Evolutionary conservation across 495 filamentous ascomycete genomes (phyloP).

Genomic region (Tuber brumale): DNA sequence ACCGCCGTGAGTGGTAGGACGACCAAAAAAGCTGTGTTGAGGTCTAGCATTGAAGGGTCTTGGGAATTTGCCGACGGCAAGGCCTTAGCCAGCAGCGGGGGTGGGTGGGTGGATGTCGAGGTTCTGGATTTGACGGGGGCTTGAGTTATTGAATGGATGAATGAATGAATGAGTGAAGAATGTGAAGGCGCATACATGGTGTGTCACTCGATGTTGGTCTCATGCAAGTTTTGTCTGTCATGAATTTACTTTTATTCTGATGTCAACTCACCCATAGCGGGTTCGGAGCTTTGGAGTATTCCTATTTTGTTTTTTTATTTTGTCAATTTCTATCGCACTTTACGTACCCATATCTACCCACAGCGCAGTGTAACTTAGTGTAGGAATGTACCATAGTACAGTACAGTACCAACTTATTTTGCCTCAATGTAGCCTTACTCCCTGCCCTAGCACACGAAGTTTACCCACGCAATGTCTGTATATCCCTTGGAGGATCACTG

Average conservation of each 20-base stretch:
- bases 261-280: background rate
- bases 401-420: background rate
- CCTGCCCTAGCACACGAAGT: background rate
- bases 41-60: constrained; percentile 27
- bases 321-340: background rate
- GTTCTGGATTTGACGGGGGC: constrained; percentile 34
- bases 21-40: constrained; percentile 25
- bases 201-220: background rate
- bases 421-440: background rate
- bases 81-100: constrained; percentile 8
- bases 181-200: background rate
- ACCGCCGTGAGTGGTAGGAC: constrained; percentile 7
- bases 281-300: background rate
- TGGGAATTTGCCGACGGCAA: constrained; percentile 27
- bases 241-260: background rate
- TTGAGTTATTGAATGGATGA: constrained; percentile 18
- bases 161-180: constrained; percentile 10
- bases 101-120: constrained; percentile 28
- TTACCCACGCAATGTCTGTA: background rate
- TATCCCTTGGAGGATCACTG: background rate
- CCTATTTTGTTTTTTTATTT: background rate
- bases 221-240: background rate
- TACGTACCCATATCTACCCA: background rate
- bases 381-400: background rate
- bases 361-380: background rate